Percentiles rank a stretch among this genome's conserved stretches.
These are phyloP conservation scores for Microbotryum scabiosae DNA, from an alignment of 1,284 basidiomycete species.

Conservation along the genomic window DNA sequence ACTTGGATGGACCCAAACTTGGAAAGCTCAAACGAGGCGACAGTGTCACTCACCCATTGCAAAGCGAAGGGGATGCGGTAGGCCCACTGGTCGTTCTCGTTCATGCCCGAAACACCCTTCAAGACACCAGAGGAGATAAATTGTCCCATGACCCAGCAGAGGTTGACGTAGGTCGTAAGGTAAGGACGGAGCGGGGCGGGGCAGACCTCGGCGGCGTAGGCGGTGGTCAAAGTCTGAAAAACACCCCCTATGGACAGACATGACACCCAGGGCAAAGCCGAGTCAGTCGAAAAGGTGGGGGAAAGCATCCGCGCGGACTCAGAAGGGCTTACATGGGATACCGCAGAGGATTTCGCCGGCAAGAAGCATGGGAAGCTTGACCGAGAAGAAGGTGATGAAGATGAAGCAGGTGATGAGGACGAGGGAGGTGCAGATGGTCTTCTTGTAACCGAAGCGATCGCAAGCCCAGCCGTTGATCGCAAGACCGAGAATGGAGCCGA, in stretches of 20 bases:
- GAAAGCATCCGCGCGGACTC: neutral
- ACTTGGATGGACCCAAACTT: neutral
- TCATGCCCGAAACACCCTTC: constrained; percentile 12
- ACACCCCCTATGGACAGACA: constrained; percentile 24
- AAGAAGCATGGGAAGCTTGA: constrained; percentile 39
- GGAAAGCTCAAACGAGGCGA: neutral
- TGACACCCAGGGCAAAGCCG: constrained; percentile 4
- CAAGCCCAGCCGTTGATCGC: constrained; percentile 40
- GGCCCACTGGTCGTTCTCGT: constrained; percentile 32
- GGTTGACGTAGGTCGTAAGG: constrained; percentile 46
- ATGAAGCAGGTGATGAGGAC: constrained; percentile 38
- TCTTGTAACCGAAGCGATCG: constrained; percentile 42
- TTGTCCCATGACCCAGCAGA: constrained; percentile 44
- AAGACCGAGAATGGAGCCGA: constrained; percentile 43
- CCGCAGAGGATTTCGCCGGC: constrained; percentile 42
- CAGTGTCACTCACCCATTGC: constrained; percentile 40
- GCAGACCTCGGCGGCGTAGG: constrained; percentile 46
- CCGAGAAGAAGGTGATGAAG: constrained; percentile 42
- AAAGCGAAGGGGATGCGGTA: constrained; percentile 41
- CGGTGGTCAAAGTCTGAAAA: constrained; percentile 44
- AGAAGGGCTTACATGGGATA: constrained; percentile 24
- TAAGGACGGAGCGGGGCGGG: constrained; percentile 45
- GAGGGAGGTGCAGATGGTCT: constrained; percentile 37
- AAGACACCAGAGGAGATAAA: constrained; percentile 44
- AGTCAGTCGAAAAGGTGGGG: neutral